These are phyloP conservation scores for Pleurozium schreberi DNA, from an alignment of 225 moss, liverwort and hornwort species.

Conservation along the genomic window DNA sequence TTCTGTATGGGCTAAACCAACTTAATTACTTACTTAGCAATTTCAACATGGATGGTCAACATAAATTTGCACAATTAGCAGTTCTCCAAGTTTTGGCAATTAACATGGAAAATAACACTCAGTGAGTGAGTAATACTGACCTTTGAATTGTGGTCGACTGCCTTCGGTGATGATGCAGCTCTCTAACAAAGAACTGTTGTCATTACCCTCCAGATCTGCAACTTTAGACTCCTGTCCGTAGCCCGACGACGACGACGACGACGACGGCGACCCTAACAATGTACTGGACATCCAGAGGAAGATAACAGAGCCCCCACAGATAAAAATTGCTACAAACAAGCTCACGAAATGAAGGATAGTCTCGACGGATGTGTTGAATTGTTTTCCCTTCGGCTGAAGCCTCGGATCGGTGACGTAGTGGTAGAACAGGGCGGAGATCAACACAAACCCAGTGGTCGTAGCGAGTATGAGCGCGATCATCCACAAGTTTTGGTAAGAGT, in stretches of 20 bases:
- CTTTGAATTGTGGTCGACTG: constrained; percentile 5
- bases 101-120: neutral
- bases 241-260: neutral
- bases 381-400: constrained; percentile 9
- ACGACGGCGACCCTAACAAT: neutral
- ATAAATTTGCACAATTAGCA: neutral
- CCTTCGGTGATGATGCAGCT: constrained; percentile 18
- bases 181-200: constrained; percentile 20
- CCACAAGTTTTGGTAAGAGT: constrained; percentile 44
- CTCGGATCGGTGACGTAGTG: constrained; percentile 4
- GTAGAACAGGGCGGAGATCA: constrained; percentile 24
- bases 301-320: constrained; percentile 33
- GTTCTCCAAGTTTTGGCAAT: neutral
- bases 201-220: constrained; percentile 5
- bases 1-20: no score
- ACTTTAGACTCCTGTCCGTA: neutral
- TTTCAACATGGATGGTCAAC: neutral
- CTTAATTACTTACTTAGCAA: no score
- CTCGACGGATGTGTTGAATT: neutral
- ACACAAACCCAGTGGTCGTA: constrained; percentile 24
- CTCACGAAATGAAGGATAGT: constrained; percentile 27
- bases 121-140: neutral
- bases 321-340: constrained; percentile 20
- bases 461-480: constrained; percentile 34
- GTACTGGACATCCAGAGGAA: constrained; percentile 10